A percentile compares a stretch with the other conserved stretches of the same genome.
Evolutionary conservation across 2,329 filamentous ascomycete species (phyloP).

Genomic region (Diplodia corticola): DNA sequence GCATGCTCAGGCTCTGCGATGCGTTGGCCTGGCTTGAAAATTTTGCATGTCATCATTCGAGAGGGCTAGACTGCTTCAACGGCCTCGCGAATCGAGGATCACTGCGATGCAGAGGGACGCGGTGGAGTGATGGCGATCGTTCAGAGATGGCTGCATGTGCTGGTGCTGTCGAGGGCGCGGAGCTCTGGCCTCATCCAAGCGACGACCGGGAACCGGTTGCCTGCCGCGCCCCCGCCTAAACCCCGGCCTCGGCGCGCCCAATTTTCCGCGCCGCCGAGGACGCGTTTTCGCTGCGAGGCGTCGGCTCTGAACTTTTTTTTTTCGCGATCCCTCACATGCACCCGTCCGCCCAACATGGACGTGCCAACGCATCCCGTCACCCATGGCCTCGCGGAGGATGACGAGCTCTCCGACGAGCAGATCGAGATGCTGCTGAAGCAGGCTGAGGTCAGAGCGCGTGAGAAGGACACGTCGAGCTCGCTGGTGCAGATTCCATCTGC

Average conservation of each 20-base stretch:
- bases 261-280: conserved; percentile 8
- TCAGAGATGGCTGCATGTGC: conserved; percentile 11
- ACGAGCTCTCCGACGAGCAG: conserved; percentile 61
- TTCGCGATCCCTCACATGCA: conserved; percentile 10
- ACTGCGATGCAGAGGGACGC: conserved; percentile 13
- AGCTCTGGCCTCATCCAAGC: background rate
- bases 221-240: background rate
- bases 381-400: conserved; percentile 24
- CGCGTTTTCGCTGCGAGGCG: conserved; percentile 1
- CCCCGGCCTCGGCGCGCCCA: background rate
- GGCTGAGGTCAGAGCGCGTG: conserved; percentile 60
- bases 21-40: conserved; percentile 17
- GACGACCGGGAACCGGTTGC: background rate
- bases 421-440: conserved; percentile 53
- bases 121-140: conserved; percentile 19
- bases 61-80: conserved; percentile 8
- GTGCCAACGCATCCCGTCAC: conserved; percentile 18
- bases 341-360: conserved; percentile 10
- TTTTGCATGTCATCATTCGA: conserved; percentile 12
- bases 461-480: conserved; percentile 39
- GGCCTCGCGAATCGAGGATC: conserved; percentile 21
- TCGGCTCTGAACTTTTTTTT: conserved; percentile 9
- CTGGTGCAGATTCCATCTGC: conserved; percentile 21
- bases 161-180: background rate
- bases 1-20: conserved; percentile 20